phyloP scores from a whole-genome alignment of 1,139 yeast species.

The Magnusiomyces fungicola region DNA sequence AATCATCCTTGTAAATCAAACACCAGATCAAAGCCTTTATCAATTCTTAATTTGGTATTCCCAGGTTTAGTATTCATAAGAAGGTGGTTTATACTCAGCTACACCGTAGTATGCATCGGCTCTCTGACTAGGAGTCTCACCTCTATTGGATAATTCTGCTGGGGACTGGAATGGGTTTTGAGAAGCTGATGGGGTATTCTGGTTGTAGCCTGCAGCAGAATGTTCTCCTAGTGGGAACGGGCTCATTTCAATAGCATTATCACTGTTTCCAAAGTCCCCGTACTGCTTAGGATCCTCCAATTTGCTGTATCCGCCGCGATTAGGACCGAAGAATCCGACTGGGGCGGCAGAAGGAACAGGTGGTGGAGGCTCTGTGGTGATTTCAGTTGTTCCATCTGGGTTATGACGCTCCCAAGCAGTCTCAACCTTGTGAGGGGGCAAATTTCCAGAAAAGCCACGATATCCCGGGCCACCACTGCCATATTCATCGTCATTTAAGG shows the following conservation, averaged over 20 bases:
- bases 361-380: neutral
- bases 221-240: slow-evolving; percentile 1
- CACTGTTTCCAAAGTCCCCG: neutral
- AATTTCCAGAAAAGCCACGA: slow-evolving; percentile 2
- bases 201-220: neutral
- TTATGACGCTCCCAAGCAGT: neutral
- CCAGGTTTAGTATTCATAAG: too few relatives aligned
- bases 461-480: slow-evolving; percentile 2
- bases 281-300: neutral
- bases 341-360: neutral
- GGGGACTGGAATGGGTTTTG: neutral
- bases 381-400: neutral
- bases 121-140: neutral
- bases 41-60: too few relatives aligned
- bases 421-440: neutral
- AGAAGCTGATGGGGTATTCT: too few relatives aligned
- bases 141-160: neutral
- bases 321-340: too few relatives aligned
- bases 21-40: too few relatives aligned
- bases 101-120: neutral
- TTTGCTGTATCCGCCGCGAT: too few relatives aligned
- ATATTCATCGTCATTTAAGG: slow-evolving; percentile 3
- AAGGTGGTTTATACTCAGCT: neutral
- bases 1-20: too few relatives aligned
- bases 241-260: slow-evolving; percentile 7